phyloP scores from a whole-genome alignment of 2,329 filamentous ascomycete species.

The Fusarium hainanense region DNA sequence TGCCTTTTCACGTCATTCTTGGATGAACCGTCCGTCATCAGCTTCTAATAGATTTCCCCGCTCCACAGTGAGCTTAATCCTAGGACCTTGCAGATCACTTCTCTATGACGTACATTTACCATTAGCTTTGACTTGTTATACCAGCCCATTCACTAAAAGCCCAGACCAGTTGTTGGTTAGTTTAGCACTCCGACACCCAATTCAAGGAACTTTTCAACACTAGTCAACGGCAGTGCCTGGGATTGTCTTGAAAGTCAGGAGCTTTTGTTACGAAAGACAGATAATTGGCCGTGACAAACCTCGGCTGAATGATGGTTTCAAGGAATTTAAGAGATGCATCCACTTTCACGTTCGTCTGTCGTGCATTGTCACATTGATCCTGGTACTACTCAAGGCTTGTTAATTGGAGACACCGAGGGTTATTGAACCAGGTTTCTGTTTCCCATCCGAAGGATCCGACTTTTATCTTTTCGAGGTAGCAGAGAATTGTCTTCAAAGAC shows the following conservation, averaged over 20 bases:
- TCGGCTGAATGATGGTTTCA: slow-evolving; percentile 11
- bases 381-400: slow-evolving; percentile 13
- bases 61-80: slow-evolving; percentile 10
- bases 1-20: neutral
- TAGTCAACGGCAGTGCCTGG: slow-evolving; percentile 33
- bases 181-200: slow-evolving; percentile 1
- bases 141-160: neutral
- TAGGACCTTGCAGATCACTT: slow-evolving; percentile 8
- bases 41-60: slow-evolving; percentile 19
- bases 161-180: slow-evolving; percentile 18
- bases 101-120: neutral
- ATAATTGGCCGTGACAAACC: neutral
- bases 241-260: slow-evolving; percentile 11
- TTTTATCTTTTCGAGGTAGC: neutral
- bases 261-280: slow-evolving; percentile 1
- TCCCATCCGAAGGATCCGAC: neutral
- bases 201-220: slow-evolving; percentile 21
- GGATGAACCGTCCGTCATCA: slow-evolving; percentile 18
- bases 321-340: slow-evolving; percentile 2
- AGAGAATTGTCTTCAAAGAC: neutral
- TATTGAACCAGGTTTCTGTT: neutral
- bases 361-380: neutral
- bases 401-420: slow-evolving; percentile 5
- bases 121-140: neutral
- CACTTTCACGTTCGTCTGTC: slow-evolving; percentile 7